Conservation (phyloP, 345 rosid genomes). For the Brassica carinata region DNA sequence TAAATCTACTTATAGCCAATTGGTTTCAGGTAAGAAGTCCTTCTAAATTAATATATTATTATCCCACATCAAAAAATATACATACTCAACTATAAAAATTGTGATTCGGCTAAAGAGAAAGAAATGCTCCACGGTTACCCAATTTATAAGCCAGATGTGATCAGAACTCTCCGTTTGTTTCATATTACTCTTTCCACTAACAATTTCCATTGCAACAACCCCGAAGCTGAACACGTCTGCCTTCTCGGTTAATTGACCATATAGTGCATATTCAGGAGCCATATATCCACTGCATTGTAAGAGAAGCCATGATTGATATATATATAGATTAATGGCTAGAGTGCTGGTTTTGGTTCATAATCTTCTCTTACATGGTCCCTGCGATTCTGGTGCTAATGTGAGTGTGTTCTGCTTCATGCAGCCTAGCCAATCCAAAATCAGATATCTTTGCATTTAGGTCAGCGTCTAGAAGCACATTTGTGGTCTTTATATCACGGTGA, state of each 20-base stretch:
- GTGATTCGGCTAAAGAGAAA: neutral
- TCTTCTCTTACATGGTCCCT: slow-evolving; percentile 56
- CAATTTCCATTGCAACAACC: slow-evolving; percentile 49
- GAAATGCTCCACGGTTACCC: slow-evolving; percentile 37
- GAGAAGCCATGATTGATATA: neutral
- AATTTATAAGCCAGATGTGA: slow-evolving; percentile 42
- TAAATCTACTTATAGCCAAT: too few species aligned
- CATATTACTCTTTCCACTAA: slow-evolving; percentile 40
- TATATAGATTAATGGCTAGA: neutral
- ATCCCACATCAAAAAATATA: neutral
- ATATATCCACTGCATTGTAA: slow-evolving; percentile 39
- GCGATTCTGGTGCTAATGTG: slow-evolving; percentile 63
- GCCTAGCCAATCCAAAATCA: slow-evolving; percentile 69
- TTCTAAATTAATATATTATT: too few species aligned
- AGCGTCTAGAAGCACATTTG: slow-evolving; percentile 41
- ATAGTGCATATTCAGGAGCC: slow-evolving; percentile 48
- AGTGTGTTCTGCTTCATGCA: slow-evolving; percentile 48
- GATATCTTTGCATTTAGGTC: slow-evolving; percentile 64
- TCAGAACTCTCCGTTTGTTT: slow-evolving; percentile 9
- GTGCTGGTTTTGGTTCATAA: neutral
- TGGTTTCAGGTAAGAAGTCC: neutral
- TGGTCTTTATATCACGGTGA: slow-evolving; percentile 55
- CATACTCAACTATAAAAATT: neutral
- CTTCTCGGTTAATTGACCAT: slow-evolving; percentile 50
- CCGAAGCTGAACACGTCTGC: slow-evolving; percentile 56